A percentile compares a stretch with the other conserved stretches of the same genome.
Evolutionary conservation across 768 basidiomycete genomes (phyloP).

Genomic region (Ramaria rubella): DNA sequence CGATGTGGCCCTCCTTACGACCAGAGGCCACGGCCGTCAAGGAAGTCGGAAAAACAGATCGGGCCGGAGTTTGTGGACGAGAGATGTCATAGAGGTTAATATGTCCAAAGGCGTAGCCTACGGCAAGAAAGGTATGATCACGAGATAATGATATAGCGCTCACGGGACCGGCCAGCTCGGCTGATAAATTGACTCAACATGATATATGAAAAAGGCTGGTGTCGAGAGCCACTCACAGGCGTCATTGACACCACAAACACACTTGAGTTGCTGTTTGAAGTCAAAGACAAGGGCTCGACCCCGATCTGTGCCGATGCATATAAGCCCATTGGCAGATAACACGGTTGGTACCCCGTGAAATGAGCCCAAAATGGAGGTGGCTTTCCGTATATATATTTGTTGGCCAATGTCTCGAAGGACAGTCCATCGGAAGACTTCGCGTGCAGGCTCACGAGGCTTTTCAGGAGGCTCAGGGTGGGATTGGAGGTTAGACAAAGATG

Average conservation of each 20-base stretch:
- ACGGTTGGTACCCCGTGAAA: conserved; percentile 68
- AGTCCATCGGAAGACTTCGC: conserved; percentile 74
- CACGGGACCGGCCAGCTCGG: conserved; percentile 59
- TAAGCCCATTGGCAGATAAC: conserved; percentile 75
- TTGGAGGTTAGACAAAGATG: conserved; percentile 50
- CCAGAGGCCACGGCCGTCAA: conserved; percentile 64
- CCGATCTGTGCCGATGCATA: conserved; percentile 80
- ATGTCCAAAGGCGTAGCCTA: conserved; percentile 78
- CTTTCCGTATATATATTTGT: conserved; percentile 56
- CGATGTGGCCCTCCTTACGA: conserved; percentile 79
- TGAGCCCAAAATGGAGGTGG: conserved; percentile 54
- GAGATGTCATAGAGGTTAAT: conserved; percentile 82
- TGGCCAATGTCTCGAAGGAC: conserved; percentile 52
- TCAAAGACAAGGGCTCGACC: conserved; percentile 82
- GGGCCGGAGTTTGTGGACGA: conserved; percentile 58
- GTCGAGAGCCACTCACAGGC: conserved; percentile 45
- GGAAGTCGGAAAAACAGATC: conserved; percentile 65
- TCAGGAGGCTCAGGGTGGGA: conserved; percentile 23
- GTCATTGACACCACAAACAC: conserved; percentile 66
- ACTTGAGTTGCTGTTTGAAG: conserved; percentile 79
- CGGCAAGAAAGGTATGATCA: conserved; percentile 89
- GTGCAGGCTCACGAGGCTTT: conserved; percentile 23
- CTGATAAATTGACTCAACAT: conserved; percentile 32
- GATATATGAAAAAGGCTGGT: neutral
- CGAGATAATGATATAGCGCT: conserved; percentile 89